Base-by-base conservation (phyloP, 2,329 filamentous ascomycete species). In the Leptographium radiaticola region DNA sequence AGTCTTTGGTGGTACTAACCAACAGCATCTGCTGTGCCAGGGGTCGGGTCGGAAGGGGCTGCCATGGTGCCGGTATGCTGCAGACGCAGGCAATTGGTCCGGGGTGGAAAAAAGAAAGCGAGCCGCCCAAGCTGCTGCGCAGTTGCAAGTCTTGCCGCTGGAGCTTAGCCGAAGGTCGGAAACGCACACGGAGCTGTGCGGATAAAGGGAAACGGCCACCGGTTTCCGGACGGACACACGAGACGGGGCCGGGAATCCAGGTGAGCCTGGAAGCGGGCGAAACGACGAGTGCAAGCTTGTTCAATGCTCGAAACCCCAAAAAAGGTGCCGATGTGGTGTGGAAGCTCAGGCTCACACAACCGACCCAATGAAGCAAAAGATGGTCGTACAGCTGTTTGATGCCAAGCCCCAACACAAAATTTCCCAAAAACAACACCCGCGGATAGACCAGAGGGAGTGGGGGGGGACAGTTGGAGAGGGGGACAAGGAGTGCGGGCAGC, bases 41-140 rank as follows among this genome's bases (percentile, higher is more conserved):
- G 43, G 36, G 39, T 46, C 51, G 56, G 48, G 30, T 56, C 57
- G 12, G 57, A 51, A 20, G 57, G 50, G 18, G 53, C 52, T 38
- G 25, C 45, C 49, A 54, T 52, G 13, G 25, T 52, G 20, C 31
- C 43, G 30, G 18, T 16, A 7, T 16, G n/a, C 8, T n/a, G 18
- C 16, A 10, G 42, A 20, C 42, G 25, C 25, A 25, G 39, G 39
- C 39, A 16, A 42, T 16, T 7, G n/a, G n/a, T 3, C n/a, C 15
- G 39, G 7, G 39, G 39, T 42, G 7, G 12, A 42, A 42, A 11
- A 42, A 2, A 42, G 39, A 36, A 42, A 42, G 39, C 39, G 15
- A 42, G 39, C 7, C 13, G 39, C 39, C 39, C 39, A 8, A 13
- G 9, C 34, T 36, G 34, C 6, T 10, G 34, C 34, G 9, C 34